Evolutionary conservation across 306 rosid species (phyloP).

Genomic region (Clitoria ternatea): DNA sequence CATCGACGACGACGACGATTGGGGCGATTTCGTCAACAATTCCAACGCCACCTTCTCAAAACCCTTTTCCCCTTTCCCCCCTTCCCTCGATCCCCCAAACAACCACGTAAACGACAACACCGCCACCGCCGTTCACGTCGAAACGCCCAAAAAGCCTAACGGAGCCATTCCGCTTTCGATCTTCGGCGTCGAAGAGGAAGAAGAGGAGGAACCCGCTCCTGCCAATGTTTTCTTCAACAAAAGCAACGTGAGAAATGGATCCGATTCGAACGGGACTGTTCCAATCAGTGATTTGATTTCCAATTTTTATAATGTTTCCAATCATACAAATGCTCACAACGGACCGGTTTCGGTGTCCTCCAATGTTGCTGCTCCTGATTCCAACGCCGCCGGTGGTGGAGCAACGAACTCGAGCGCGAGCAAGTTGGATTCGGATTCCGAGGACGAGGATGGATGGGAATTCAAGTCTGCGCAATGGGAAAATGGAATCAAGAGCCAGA

Average conservation of each 20-base stretch:
- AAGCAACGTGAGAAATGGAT: constrained; percentile 28
- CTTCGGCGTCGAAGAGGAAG: constrained; percentile 67
- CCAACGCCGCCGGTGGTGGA: constrained; percentile 13
- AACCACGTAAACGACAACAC: constrained; percentile 22
- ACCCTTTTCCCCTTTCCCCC: constrained; percentile 23
- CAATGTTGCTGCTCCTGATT: not conserved
- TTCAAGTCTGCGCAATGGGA: constrained; percentile 73
- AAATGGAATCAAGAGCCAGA: constrained; percentile 26
- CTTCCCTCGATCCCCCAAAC: not conserved
- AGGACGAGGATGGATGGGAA: constrained; percentile 86
- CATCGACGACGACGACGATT: constrained; percentile 39
- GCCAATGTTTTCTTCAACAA: constrained; percentile 25
- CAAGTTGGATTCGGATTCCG: constrained; percentile 33
- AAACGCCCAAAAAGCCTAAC: constrained; percentile 32
- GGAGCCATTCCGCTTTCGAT: constrained; percentile 92
- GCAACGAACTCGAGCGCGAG: constrained; percentile 8
- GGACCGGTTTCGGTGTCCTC: constrained; percentile 31
- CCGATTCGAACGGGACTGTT: constrained; percentile 36
- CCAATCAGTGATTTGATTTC: constrained; percentile 47
- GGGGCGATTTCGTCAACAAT: constrained; percentile 62
- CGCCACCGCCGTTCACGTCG: not conserved
- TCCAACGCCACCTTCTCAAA: constrained; percentile 23
- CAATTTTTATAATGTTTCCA: constrained; percentile 39
- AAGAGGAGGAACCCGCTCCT: constrained; percentile 32
- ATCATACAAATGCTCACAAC: constrained; percentile 25